A percentile compares a stretch with the other conserved stretches of the same genome.
These are phyloP conservation scores for Lactarius sanguifluus DNA, from an alignment of 768 basidiomycete species.

Conservation along the genomic window DNA sequence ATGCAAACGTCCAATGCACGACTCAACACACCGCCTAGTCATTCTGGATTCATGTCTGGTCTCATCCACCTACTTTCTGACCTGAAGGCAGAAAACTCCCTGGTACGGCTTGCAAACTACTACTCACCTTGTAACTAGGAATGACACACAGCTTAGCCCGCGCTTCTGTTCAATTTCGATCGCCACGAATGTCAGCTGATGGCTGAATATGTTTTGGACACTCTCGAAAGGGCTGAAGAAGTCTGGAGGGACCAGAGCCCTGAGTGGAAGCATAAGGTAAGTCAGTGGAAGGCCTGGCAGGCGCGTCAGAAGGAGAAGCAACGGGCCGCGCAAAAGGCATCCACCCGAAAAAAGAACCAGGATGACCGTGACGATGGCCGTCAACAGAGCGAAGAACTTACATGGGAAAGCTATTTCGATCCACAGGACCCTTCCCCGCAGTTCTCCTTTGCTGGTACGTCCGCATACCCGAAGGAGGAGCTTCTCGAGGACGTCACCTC, in stretches of 20 bases:
- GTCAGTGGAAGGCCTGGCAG: slow-evolving; percentile 53
- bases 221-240: slow-evolving; percentile 46
- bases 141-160: slow-evolving; percentile 45
- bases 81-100: slow-evolving; percentile 50
- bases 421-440: slow-evolving; percentile 55
- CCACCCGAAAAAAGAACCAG: slow-evolving; percentile 41
- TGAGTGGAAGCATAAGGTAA: slow-evolving; percentile 51
- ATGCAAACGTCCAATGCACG: slow-evolving; percentile 28
- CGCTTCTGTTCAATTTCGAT: slow-evolving; percentile 68
- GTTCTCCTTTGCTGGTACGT: slow-evolving; percentile 57
- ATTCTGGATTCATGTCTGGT: slow-evolving; percentile 40
- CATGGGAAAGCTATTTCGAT: slow-evolving; percentile 57
- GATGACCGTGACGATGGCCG: slow-evolving; percentile 31
- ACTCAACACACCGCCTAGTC: slow-evolving; percentile 39
- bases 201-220: slow-evolving; percentile 40
- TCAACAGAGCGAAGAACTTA: slow-evolving; percentile 30
- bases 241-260: slow-evolving; percentile 48
- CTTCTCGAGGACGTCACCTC: slow-evolving; percentile 48
- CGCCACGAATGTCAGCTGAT: slow-evolving; percentile 58
- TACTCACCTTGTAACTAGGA: background rate
- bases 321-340: slow-evolving; percentile 42
- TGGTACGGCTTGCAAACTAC: slow-evolving; percentile 43
- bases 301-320: slow-evolving; percentile 48
- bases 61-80: slow-evolving; percentile 57
- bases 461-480: slow-evolving; percentile 46